phyloP scores from a whole-genome alignment of 306 rosid species.

The Fragaria iinumae region DNA sequence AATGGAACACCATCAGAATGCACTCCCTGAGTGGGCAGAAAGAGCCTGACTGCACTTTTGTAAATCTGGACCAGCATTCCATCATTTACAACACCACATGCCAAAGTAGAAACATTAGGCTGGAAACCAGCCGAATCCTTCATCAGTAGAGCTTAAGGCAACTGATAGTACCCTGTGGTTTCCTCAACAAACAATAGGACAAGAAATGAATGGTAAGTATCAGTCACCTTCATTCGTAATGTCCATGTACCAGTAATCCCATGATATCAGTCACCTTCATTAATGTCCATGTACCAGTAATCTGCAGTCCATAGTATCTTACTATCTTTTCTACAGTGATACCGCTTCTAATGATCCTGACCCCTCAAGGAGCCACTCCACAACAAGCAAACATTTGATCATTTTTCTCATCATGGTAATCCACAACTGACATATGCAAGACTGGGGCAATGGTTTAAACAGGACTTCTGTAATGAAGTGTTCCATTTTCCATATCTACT shows the following conservation, averaged over 20 bases:
- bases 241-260: slow-evolving; percentile 70
- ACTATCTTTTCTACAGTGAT: slow-evolving; percentile 74
- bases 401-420: slow-evolving; percentile 81
- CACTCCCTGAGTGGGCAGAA: slow-evolving; percentile 77
- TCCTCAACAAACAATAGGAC: no score
- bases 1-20: slow-evolving; percentile 65
- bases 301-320: slow-evolving; percentile 66
- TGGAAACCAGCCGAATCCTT: no score
- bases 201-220: no score
- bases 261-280: slow-evolving; percentile 75
- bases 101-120: not conserved
- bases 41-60: slow-evolving; percentile 71
- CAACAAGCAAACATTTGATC: slow-evolving; percentile 90
- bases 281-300: slow-evolving; percentile 77
- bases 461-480: slow-evolving; percentile 54
- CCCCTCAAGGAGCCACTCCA: slow-evolving; percentile 88
- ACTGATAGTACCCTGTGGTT: not conserved
- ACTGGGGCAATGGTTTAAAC: slow-evolving; percentile 77
- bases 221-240: no score
- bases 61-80: slow-evolving; percentile 15
- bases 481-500: slow-evolving; percentile 59
- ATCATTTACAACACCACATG: no score
- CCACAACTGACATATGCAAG: slow-evolving; percentile 75
- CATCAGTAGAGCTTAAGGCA: no score
- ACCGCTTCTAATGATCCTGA: slow-evolving; percentile 88